phyloP scores from a whole-genome alignment of 495 filamentous ascomycete species.

The Aspergillus asperescens region DNA sequence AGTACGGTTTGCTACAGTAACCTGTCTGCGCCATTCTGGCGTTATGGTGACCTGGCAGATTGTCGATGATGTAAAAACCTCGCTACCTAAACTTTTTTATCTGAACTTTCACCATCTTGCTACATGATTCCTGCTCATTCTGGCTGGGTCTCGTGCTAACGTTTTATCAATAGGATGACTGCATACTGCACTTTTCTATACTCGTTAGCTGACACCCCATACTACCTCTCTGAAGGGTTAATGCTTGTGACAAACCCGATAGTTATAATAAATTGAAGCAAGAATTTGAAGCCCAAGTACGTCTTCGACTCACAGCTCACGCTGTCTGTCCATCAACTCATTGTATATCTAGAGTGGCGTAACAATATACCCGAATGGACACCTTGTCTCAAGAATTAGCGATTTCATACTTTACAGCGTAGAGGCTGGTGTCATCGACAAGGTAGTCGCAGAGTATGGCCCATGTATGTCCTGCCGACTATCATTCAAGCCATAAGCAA shows the following conservation, averaged over 20 bases:
- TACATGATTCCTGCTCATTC: background rate
- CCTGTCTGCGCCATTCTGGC: conserved; percentile 49
- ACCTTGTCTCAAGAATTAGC: conserved; percentile 88
- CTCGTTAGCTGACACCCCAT: conserved; percentile 10
- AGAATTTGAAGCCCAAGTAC: conserved; percentile 73
- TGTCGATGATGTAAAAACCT: conserved; percentile 95
- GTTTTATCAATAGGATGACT: conserved; percentile 9
- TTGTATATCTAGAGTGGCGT: conserved; percentile 42
- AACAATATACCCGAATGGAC: conserved; percentile 79
- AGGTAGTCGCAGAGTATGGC: conserved; percentile 77
- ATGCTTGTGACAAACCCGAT: conserved; percentile 87
- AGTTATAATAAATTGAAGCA: conserved; percentile 68
- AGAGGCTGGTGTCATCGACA: conserved; percentile 83
- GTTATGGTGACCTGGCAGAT: conserved; percentile 28
- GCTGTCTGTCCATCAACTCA: conserved; percentile 35
- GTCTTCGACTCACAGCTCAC: conserved; percentile 33
- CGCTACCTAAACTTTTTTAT: conserved; percentile 92
- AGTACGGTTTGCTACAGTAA: conserved; percentile 59
- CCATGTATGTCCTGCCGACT: conserved; percentile 64
- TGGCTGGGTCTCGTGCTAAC: conserved; percentile 12
- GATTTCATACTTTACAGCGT: conserved; percentile 98
- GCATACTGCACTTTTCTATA: conserved; percentile 1
- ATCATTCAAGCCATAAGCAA: conserved; percentile 2
- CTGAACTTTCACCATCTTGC: conserved; percentile 50
- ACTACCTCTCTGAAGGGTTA: conserved; percentile 64